These are phyloP conservation scores for Xerocomus spinulosus DNA, from an alignment of 768 basidiomycete species.

Conservation along the genomic window DNA sequence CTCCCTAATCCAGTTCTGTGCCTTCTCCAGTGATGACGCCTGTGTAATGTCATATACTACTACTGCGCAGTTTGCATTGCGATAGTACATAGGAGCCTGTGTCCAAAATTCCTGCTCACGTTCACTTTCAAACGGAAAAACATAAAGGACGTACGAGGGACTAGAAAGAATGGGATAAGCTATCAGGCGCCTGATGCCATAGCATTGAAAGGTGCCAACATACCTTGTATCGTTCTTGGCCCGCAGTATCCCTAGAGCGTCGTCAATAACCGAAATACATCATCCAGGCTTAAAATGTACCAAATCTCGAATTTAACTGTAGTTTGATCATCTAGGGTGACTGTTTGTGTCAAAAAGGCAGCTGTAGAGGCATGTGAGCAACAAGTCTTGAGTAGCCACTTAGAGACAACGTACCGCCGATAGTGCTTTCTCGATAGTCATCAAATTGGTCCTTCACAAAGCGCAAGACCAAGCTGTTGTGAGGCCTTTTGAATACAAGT, in stretches of 20 bases:
- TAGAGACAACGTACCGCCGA: conserved; percentile 57
- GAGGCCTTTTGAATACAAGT: conserved; percentile 21
- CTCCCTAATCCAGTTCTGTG: conserved; percentile 93
- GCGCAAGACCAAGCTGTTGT: conserved; percentile 77
- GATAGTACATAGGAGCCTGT: conserved; percentile 94
- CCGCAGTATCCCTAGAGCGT: conserved; percentile 80
- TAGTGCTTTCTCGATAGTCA: conserved; percentile 92
- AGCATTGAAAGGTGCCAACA: conserved; percentile 14
- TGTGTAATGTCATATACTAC: conserved; percentile 97
- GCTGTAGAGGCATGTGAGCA: conserved; percentile 44
- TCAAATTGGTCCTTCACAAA: conserved; percentile 98
- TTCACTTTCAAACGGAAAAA: neutral
- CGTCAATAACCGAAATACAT: neutral
- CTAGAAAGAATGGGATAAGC: conserved; percentile 17
- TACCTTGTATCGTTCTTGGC: conserved; percentile 92
- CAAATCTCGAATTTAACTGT: conserved; percentile 98
- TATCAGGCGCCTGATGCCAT: neutral
- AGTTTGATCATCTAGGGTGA: conserved; percentile 82
- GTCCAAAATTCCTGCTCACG: conserved; percentile 4
- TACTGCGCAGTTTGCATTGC: conserved; percentile 90
- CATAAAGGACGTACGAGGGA: conserved; percentile 41
- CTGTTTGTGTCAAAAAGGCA: conserved; percentile 97
- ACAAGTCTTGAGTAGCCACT: neutral
- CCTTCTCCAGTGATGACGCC: conserved; percentile 87
- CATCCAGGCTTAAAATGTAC: conserved; percentile 39